Evolutionary conservation across 257 asterid genomes (phyloP).

Genomic region (Petrea volubilis): DNA sequence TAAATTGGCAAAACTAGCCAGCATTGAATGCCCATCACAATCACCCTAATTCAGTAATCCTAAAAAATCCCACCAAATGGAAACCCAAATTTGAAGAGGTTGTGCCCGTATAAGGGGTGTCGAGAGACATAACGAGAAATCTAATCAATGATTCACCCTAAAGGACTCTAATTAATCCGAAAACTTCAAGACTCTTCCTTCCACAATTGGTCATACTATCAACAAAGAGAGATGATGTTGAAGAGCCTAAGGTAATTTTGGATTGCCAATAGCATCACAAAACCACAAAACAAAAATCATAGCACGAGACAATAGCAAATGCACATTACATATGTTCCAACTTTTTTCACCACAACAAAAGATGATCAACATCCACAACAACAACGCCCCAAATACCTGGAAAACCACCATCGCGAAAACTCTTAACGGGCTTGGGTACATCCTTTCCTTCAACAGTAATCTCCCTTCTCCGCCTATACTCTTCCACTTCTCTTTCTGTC

Average conservation of each 20-base stretch:
- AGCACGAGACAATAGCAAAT: background rate
- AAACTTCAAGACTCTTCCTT: background rate
- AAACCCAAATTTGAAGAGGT: background rate
- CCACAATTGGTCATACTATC: background rate
- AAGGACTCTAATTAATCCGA: background rate
- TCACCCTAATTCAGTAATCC: background rate
- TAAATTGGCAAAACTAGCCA: background rate
- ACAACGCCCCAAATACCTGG: background rate
- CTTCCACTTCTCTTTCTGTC: conserved; percentile 79
- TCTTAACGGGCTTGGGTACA: conserved; percentile 85
- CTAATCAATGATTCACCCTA: background rate
- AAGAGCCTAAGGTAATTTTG: background rate
- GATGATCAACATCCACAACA: background rate
- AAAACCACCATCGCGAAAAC: conserved; percentile 53
- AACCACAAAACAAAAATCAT: background rate
- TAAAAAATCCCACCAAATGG: background rate
- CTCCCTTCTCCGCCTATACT: conserved; percentile 82
- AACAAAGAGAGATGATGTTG: background rate
- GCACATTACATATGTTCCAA: background rate
- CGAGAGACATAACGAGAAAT: background rate
- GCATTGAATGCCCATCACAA: background rate
- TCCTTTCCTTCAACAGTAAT: conserved; percentile 94
- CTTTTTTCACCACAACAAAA: background rate
- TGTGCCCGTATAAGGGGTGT: background rate
- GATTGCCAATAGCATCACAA: background rate